These are phyloP conservation scores for Oryza punctata DNA, from an alignment of 176 grass and related monocot genomes.

Conservation along the genomic window DNA sequence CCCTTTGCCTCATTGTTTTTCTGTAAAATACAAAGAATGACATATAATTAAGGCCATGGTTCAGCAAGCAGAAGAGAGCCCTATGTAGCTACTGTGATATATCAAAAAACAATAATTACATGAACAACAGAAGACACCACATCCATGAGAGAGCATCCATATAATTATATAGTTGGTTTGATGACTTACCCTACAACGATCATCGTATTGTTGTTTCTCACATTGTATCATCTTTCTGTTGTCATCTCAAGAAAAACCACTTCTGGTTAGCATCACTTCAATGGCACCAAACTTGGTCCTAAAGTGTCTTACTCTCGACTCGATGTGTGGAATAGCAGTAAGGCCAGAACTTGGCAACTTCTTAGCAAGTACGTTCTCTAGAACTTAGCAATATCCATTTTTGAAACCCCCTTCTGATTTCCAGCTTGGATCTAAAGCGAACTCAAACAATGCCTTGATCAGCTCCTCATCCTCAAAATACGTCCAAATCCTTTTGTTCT, in stretches of 20 bases:
- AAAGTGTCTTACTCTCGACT: conserved; percentile 32
- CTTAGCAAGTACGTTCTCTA: background rate
- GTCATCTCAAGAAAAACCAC: background rate
- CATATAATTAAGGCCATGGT: too few relatives aligned
- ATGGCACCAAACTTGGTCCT: background rate
- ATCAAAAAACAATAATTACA: too few relatives aligned
- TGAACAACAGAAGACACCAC: too few relatives aligned
- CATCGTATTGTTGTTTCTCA: too few relatives aligned
- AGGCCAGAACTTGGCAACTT: background rate
- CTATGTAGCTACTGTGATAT: too few relatives aligned
- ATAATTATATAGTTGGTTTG: too few relatives aligned
- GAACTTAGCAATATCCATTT: background rate
- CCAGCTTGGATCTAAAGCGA: too few relatives aligned
- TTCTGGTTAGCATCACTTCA: background rate
- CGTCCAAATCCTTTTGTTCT: too few relatives aligned
- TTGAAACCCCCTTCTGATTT: background rate
- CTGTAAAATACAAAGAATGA: background rate
- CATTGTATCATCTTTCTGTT: background rate
- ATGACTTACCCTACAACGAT: background rate
- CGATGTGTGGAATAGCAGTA: conserved; percentile 40
- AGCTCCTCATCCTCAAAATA: too few relatives aligned
- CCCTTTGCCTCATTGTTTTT: background rate
- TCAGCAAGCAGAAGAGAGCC: too few relatives aligned
- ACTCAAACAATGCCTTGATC: too few relatives aligned
- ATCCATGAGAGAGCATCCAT: too few relatives aligned